Evolutionary conservation across 495 filamentous ascomycete species (phyloP).

Genomic region (Penicillium fimorum): DNA sequence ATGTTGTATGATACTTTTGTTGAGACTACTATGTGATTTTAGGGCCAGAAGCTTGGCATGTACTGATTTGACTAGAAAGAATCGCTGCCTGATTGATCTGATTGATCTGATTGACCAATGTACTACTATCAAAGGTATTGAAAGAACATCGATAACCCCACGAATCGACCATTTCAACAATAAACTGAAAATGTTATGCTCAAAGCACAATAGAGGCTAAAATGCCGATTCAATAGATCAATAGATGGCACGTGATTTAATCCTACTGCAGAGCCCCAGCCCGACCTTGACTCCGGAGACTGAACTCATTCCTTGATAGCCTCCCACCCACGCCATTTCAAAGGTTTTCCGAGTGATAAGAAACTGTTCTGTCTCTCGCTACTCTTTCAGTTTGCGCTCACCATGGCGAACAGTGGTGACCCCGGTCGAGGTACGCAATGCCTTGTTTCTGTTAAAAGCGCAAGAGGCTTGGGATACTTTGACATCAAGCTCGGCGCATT

Average conservation of each 20-base stretch:
- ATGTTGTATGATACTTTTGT: slow-evolving; percentile 11
- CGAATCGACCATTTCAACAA: background rate
- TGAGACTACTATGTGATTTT: slow-evolving; percentile 1
- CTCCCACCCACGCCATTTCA: slow-evolving; percentile 3
- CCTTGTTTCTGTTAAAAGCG: slow-evolving; percentile 7
- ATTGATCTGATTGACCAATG: background rate
- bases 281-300: slow-evolving; percentile 26
- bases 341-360: slow-evolving; percentile 7
- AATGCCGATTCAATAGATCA: background rate
- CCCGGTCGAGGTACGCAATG: slow-evolving; percentile 34
- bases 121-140: background rate
- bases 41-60: slow-evolving; percentile 1
- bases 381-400: slow-evolving; percentile 12
- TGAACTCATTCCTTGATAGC: slow-evolving; percentile 12
- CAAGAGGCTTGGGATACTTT: slow-evolving; percentile 6
- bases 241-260: slow-evolving; percentile 32
- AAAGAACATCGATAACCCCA: background rate
- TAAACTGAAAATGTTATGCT: background rate
- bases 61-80: background rate
- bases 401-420: slow-evolving; percentile 44
- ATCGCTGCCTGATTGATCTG: background rate
- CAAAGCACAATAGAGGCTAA: background rate
- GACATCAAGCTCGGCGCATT: slow-evolving; percentile 1
- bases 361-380: slow-evolving; percentile 9
- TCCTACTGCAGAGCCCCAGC: slow-evolving; percentile 38